Base-by-base conservation (phyloP, 1,284 basidiomycete species). In the Abortiporus biennis region DNA sequence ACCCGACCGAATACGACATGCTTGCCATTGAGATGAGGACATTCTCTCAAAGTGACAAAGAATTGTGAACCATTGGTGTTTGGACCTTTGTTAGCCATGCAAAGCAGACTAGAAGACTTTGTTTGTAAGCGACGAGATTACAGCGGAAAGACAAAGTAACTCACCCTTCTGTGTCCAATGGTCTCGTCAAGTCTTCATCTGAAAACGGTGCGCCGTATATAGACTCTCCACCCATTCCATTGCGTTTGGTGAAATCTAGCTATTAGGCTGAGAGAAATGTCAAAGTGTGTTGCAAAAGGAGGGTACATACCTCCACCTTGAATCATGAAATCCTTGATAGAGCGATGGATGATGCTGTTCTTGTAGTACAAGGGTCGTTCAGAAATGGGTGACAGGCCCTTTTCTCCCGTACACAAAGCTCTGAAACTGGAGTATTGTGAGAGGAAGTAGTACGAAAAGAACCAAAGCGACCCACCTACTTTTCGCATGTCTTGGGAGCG, bases 291-390 rank as follows among this genome's bases (percentile, higher is more conserved):
- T 15, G 32, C 27, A 29, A 36, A 16, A 38, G 8, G 27, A 19
- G 23, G 17, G 36, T 6, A 38, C 31, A 27, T 21, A 83, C 80
- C 81, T 65, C 85, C 85, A 32, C 80, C 85, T 65, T 89, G 87
- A 40, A 93, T 79, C 92, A 95, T 95, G 62, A 95, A 94, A 48
- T 80, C 74, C 17, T 78, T 71, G 47, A 94, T 92, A 22, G 85
- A 81, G 20, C 90, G 74, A 56, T 92, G 90, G 13, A 92, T 70
- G 35, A 80, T 78, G 45, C 74, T 78, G 54, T 80, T 80, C 63
- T 88, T 90, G 76, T 92, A 96, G 63, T 85, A 84, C 3, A 95
- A 71, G 3, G 85, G 80, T 11, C 75, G 64, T 35, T 82, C 76
- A 0, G 80, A 75, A 23, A 72, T 58, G 1, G 67, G 63, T 0